A percentile compares a stretch with the other conserved stretches of the same genome.
Conservation (phyloP, 768 basidiomycete genomes). For the Rubroboletus satanas region DNA sequence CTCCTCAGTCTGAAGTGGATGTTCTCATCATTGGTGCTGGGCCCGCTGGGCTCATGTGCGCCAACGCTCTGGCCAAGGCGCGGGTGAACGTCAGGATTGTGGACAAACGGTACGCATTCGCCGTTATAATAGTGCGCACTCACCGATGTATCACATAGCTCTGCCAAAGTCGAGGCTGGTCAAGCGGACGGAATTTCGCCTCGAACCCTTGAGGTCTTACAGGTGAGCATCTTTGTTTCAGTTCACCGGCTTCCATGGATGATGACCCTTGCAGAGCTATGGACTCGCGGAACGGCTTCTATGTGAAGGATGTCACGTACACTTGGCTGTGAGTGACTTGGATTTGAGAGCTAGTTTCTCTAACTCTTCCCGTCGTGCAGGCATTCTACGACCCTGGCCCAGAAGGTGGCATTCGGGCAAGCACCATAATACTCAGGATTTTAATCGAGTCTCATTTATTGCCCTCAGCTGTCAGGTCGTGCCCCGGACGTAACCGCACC, state of each 20-base stretch:
- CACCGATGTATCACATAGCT: constrained; percentile 7
- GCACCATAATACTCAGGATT: background rate
- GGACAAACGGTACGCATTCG: constrained; percentile 35
- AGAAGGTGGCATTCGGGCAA: constrained; percentile 58
- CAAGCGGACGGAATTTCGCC: constrained; percentile 30
- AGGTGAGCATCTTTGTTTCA: constrained; percentile 26
- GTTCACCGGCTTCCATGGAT: background rate
- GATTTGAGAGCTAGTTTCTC: background rate
- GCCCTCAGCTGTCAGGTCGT: constrained; percentile 53
- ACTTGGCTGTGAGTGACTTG: constrained; percentile 51
- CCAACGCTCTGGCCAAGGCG: constrained; percentile 37
- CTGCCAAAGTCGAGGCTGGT: constrained; percentile 16
- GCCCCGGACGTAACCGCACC: constrained; percentile 57
- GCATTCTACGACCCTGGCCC: constrained; percentile 71
- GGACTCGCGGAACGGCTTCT: constrained; percentile 63
- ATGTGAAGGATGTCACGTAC: constrained; percentile 59
- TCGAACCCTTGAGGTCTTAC: constrained; percentile 41
- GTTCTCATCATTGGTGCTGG: constrained; percentile 43
- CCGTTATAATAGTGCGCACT: background rate
- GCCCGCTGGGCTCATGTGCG: constrained; percentile 42
- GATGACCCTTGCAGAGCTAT: constrained; percentile 52
- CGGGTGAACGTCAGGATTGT: constrained; percentile 37
- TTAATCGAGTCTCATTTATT: background rate
- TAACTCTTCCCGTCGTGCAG: constrained; percentile 32
- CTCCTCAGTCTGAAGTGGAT: constrained; percentile 33